Conservation (phyloP, 257 asterid genomes). For the Rhazya stricta region DNA sequence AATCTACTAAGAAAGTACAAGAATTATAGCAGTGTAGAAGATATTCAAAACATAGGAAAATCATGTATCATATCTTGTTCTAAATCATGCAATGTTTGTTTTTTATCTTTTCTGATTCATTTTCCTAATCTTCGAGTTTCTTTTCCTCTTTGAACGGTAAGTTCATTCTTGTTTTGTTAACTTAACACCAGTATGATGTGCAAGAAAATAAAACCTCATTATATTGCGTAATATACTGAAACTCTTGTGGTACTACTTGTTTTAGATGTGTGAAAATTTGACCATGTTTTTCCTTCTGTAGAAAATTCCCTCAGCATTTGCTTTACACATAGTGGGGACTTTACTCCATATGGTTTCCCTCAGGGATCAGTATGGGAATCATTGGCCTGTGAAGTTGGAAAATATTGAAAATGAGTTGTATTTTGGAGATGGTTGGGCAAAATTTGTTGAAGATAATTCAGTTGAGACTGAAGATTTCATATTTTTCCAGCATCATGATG, state of each 20-base stretch:
- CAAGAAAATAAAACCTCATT: not conserved
- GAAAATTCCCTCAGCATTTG: not conserved
- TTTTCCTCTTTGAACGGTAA: no score
- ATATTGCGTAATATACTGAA: not conserved
- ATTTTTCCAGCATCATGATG: not conserved
- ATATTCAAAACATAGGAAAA: not conserved
- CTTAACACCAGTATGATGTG: no score
- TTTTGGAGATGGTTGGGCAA: conserved; percentile 15
- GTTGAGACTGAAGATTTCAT: conserved; percentile 9
- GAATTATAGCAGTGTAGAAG: not conserved
- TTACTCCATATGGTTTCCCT: not conserved
- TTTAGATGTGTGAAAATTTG: not conserved
- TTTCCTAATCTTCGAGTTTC: not conserved
- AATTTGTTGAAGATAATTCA: conserved; percentile 13
- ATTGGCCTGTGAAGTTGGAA: conserved; percentile 7
- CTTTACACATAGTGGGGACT: not conserved
- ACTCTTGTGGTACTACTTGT: not conserved
- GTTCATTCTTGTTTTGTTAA: no score
- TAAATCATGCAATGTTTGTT: no score
- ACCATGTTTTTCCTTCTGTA: not conserved
- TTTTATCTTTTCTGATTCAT: no score
- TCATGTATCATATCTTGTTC: no score
- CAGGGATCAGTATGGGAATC: conserved; percentile 3
- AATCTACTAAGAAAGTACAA: not conserved
- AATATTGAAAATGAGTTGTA: not conserved